Percentiles rank a stretch among this genome's conserved stretches.
These are phyloP conservation scores for Russula sp. DNA, from an alignment of 768 basidiomycete genomes.

Conservation along the genomic window DNA sequence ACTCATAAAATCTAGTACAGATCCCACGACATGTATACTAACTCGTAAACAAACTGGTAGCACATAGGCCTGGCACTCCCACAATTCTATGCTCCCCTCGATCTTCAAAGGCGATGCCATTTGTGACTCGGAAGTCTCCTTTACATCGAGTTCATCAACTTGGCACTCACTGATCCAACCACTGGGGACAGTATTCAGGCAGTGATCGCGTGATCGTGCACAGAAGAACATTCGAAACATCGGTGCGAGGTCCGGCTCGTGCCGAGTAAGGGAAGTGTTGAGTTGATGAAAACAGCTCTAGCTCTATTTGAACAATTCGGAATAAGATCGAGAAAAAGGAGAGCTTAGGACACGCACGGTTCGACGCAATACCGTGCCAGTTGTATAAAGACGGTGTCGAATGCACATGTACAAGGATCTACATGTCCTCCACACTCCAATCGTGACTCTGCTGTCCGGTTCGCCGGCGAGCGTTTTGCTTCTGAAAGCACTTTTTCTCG, in stretches of 20 bases:
- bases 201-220: constrained; percentile 14
- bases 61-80: background rate
- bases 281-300: constrained; percentile 1
- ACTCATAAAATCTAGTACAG: background rate
- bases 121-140: background rate
- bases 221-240: constrained; percentile 11
- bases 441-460: constrained; percentile 68
- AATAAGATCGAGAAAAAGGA: background rate
- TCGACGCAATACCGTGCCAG: background rate
- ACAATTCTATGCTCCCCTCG: constrained; percentile 4
- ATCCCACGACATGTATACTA: constrained; percentile 12
- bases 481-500: constrained; percentile 89
- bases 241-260: constrained; percentile 11
- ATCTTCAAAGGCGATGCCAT: constrained; percentile 7
- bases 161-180: background rate
- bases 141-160: background rate
- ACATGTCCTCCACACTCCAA: constrained; percentile 96
- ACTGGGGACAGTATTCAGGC: constrained; percentile 1
- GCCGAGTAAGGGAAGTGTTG: background rate
- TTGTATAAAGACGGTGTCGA: background rate
- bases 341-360: constrained; percentile 2
- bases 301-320: background rate
- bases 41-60: constrained; percentile 4
- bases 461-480: constrained; percentile 70
- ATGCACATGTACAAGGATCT: constrained; percentile 29